These are phyloP conservation scores for Aegilops speltoides DNA, from an alignment of 176 grass and related monocot species.

Conservation along the genomic window DNA sequence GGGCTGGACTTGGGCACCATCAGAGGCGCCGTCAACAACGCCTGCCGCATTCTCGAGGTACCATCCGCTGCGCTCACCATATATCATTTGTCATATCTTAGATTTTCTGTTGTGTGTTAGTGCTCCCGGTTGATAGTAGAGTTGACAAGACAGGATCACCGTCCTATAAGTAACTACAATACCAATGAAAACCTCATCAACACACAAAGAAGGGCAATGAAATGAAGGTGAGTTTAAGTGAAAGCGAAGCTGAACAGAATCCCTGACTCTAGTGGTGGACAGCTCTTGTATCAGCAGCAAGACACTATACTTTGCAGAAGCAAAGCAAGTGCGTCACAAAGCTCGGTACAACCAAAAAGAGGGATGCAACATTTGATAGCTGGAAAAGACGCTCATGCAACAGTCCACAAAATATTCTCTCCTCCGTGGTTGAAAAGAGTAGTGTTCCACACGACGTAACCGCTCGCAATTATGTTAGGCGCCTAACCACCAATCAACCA, in stretches of 20 bases:
- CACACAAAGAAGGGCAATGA: neutral
- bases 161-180: too few species aligned
- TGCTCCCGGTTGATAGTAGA: neutral
- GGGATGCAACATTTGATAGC: neutral
- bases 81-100: neutral
- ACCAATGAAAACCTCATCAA: neutral
- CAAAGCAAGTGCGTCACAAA: conserved; percentile 32
- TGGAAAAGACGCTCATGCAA: conserved; percentile 3
- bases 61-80: neutral
- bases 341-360: conserved; percentile 43
- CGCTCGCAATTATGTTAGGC: conserved; percentile 18
- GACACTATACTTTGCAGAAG: conserved; percentile 16
- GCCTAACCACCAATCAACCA: conserved; percentile 25
- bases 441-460: neutral
- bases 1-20: conserved; percentile 72
- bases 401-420: neutral
- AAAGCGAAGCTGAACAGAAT: conserved; percentile 35
- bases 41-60: conserved; percentile 85
- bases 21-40: conserved; percentile 78
- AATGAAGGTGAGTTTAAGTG: conserved; percentile 16
- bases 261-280: conserved; percentile 9
- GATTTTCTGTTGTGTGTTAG: neutral
- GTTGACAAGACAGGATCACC: neutral
- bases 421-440: neutral
- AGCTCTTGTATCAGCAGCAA: conserved; percentile 10